Percentiles rank a stretch among this genome's conserved stretches.
Evolutionary conservation across 75 land plant species (phyloP).

Genomic region (Pinus tabuliformis): DNA sequence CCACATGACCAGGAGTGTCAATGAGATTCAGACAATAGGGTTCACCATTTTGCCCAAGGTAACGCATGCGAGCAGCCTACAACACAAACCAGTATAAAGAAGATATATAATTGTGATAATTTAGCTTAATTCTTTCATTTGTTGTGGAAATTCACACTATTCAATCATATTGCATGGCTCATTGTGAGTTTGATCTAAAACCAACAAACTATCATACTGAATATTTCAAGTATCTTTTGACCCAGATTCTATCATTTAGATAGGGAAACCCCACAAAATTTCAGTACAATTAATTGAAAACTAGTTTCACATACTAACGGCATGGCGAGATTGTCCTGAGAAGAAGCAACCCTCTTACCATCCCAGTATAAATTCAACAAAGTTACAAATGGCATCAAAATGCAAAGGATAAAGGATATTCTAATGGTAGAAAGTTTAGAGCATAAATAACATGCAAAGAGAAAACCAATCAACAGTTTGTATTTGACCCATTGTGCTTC

Average conservation of each 20-base stretch:
- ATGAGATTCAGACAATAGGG: conserved; percentile 94
- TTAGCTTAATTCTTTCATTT: background rate
- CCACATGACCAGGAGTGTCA: conserved; percentile 99
- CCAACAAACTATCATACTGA: background rate
- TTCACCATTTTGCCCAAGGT: conserved; percentile 43
- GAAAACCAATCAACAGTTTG: background rate
- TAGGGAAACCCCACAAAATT: no score
- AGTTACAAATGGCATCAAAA: background rate
- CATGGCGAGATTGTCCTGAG: background rate
- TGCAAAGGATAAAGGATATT: background rate
- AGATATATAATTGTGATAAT: background rate
- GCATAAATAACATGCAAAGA: background rate
- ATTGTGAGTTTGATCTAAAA: background rate
- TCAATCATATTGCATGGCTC: background rate
- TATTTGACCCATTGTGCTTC: background rate
- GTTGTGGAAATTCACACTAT: no score
- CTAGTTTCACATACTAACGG: background rate
- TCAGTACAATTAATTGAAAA: background rate
- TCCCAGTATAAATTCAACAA: background rate
- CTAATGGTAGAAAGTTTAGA: background rate
- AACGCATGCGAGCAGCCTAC: conserved; percentile 99
- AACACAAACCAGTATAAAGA: background rate
- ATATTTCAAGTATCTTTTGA: background rate
- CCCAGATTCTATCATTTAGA: background rate
- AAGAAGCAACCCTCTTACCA: background rate